phyloP scores from a whole-genome alignment of 352 stramenopile species.

The Phytophthora colocasiae region DNA sequence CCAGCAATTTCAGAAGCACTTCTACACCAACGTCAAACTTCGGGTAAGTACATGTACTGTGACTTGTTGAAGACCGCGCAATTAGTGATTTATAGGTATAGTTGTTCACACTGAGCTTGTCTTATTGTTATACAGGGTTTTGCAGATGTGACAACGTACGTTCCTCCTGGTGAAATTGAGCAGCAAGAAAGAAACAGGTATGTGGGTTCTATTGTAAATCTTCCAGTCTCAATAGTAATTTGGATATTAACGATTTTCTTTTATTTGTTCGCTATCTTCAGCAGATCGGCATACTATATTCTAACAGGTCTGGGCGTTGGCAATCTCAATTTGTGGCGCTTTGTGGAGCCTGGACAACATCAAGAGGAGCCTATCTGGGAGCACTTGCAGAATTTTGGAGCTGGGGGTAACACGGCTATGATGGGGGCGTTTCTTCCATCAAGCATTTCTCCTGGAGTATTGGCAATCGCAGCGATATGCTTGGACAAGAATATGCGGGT shows the following conservation, averaged over 20 bases:
- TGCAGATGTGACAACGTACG: conserved; percentile 68
- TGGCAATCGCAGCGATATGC: conserved; percentile 57
- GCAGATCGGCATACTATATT: conserved; percentile 74
- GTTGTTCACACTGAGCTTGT: conserved; percentile 8
- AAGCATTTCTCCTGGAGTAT: conserved; percentile 22
- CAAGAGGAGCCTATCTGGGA: conserved; percentile 55
- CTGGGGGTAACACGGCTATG: conserved; percentile 64
- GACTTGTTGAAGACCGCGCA: too few relatives aligned
- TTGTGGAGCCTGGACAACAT: conserved; percentile 47
- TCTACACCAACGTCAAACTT: conserved; percentile 60
- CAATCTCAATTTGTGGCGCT: conserved; percentile 79
- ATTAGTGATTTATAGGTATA: neutral
- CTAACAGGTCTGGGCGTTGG: conserved; percentile 76
- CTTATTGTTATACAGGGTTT: conserved; percentile 61
- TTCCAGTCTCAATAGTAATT: too few relatives aligned
- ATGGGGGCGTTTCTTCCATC: conserved; percentile 64
- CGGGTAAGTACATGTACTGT: conserved; percentile 40
- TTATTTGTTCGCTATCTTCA: conserved; percentile 2
- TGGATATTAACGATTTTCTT: neutral
- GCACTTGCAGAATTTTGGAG: conserved; percentile 59
- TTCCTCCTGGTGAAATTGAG: conserved; percentile 18
- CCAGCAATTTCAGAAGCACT: conserved; percentile 83
- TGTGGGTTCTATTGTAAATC: too few relatives aligned
- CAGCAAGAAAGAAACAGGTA: conserved; percentile 28
- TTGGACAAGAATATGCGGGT: conserved; percentile 71